phyloP scores from a whole-genome alignment of 2,329 filamentous ascomycete species.

The Alternaria infectoria region DNA sequence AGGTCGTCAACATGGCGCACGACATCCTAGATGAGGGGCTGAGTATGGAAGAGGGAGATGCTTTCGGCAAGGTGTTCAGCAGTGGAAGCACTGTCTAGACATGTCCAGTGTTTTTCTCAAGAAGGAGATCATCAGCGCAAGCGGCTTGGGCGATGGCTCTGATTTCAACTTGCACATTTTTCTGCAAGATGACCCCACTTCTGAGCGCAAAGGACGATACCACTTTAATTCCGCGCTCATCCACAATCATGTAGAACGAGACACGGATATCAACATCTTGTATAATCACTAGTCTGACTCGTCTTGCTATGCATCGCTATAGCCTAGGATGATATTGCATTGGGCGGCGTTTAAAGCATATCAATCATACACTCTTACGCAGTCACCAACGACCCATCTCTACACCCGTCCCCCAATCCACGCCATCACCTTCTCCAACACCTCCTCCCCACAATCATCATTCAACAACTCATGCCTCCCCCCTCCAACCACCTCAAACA shows the following conservation, averaged over 20 bases:
- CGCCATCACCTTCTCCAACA: background rate
- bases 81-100: slow-evolving; percentile 21
- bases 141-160: slow-evolving; percentile 90
- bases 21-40: slow-evolving; percentile 80
- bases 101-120: slow-evolving; percentile 84
- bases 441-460: slow-evolving; percentile 7
- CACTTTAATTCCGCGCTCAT: slow-evolving; percentile 95
- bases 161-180: slow-evolving; percentile 97
- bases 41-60: slow-evolving; percentile 78
- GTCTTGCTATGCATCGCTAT: background rate
- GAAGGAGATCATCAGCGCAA: slow-evolving; percentile 95
- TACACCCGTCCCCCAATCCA: slow-evolving; percentile 1
- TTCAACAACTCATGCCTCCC: slow-evolving; percentile 12
- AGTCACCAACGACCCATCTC: background rate
- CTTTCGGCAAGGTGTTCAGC: slow-evolving; percentile 56
- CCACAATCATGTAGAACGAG: slow-evolving; percentile 72
- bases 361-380: background rate
- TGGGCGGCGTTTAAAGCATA: background rate
- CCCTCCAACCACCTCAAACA: slow-evolving; percentile 2
- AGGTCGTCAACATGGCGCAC: slow-evolving; percentile 81
- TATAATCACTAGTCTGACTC: background rate
- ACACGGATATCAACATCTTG: background rate
- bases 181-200: slow-evolving; percentile 80
- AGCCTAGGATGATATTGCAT: background rate
- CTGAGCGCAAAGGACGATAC: slow-evolving; percentile 99